Evolutionary conservation across 176 grass and related monocot species (phyloP).

Genomic region (Carex scoparia): DNA sequence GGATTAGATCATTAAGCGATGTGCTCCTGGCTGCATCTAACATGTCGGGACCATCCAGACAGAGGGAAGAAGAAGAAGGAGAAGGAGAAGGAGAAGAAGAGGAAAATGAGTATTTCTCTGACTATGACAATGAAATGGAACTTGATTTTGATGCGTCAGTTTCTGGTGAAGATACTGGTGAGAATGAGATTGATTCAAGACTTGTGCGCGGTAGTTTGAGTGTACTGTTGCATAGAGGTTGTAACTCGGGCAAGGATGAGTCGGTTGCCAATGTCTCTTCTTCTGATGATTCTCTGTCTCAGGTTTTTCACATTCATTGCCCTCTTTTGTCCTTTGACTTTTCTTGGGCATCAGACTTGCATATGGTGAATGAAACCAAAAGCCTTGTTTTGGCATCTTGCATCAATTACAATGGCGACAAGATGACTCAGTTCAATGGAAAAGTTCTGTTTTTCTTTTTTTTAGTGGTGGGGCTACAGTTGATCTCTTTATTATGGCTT

Average conservation of each 20-base stretch:
- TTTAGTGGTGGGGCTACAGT: not conserved
- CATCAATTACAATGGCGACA: not conserved
- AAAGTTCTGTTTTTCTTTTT: not conserved
- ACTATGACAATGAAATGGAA: conserved; percentile 91
- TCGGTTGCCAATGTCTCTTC: conserved; percentile 36
- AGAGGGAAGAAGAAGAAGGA: conserved; percentile 34
- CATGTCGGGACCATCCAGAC: conserved; percentile 42
- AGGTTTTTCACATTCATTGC: conserved; percentile 39
- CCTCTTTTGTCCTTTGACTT: not conserved
- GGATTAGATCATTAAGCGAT: conserved; percentile 69
- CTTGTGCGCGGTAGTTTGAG: conserved; percentile 56
- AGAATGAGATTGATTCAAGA: conserved; percentile 54
- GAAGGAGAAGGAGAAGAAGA: not conserved
- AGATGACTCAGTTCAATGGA: not conserved
- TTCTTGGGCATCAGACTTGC: not conserved
- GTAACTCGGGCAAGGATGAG: conserved; percentile 42
- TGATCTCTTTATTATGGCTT: not conserved
- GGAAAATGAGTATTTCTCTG: conserved; percentile 27
- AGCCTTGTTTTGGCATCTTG: not conserved
- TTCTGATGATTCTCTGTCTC: conserved; percentile 40
- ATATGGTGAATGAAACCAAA: not conserved
- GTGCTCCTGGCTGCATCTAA: conserved; percentile 60
- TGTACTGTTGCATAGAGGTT: conserved; percentile 53
- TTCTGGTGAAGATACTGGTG: conserved; percentile 46
- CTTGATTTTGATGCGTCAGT: conserved; percentile 80